Conservation (phyloP, 768 basidiomycete species). For the Hygrophoropsis aurantiaca region DNA sequence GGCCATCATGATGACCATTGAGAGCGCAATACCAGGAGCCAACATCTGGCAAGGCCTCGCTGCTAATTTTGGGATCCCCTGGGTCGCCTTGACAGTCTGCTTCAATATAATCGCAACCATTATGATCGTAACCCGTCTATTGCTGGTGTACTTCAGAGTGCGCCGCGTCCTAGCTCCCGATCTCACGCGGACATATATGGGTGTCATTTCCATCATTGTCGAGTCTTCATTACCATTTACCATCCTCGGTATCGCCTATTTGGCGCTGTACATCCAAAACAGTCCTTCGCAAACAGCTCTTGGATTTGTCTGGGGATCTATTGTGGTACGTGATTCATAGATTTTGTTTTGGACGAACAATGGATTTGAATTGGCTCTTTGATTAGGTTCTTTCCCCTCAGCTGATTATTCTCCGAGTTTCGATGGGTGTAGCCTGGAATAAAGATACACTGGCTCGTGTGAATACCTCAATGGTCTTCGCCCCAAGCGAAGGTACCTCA, state of each 20-base stretch:
- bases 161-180: slow-evolving; percentile 16
- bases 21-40: too few species aligned
- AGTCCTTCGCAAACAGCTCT: background rate
- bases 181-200: slow-evolving; percentile 19
- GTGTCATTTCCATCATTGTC: slow-evolving; percentile 12
- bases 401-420: slow-evolving; percentile 22
- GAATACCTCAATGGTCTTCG: too few species aligned
- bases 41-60: too few species aligned
- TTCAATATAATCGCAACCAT: slow-evolving; percentile 20
- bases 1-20: too few species aligned
- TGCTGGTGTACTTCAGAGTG: slow-evolving; percentile 10
- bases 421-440: slow-evolving; percentile 15
- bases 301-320: background rate
- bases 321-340: background rate
- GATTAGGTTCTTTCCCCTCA: slow-evolving; percentile 14
- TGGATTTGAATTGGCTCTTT: too few species aligned
- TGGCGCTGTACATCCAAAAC: background rate
- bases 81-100: slow-evolving; percentile 5
- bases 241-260: slow-evolving; percentile 21
- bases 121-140: slow-evolving; percentile 17
- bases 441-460: slow-evolving; percentile 7
- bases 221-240: slow-evolving; percentile 27
- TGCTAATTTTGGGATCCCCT: too few species aligned
- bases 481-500: too few species aligned
- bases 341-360: slow-evolving; percentile 18